Conservation (phyloP, 2,329 filamentous ascomycete genomes). For the Diplodia corticola region DNA sequence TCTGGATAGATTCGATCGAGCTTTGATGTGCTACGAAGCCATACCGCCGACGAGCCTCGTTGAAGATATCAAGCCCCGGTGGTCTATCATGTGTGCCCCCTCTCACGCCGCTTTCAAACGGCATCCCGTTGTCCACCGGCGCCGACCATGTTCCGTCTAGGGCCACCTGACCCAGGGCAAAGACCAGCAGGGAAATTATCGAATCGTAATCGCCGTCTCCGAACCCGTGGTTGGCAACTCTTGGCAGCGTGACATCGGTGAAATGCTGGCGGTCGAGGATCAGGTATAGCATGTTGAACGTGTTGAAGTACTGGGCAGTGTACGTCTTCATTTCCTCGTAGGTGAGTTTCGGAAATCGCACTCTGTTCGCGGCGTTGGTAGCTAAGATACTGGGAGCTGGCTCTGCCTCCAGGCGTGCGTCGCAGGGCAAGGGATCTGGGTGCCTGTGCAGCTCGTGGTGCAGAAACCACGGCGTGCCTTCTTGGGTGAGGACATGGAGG, state of each 20-base stretch:
- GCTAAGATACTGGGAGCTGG: not conserved
- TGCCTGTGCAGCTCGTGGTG: conserved; percentile 20
- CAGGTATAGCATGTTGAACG: conserved; percentile 24
- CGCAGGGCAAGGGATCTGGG: conserved; percentile 14
- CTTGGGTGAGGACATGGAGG: conserved; percentile 15
- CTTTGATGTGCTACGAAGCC: conserved; percentile 58
- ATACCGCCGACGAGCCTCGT: conserved; percentile 61
- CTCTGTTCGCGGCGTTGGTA: not conserved
- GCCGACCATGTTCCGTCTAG: conserved; percentile 51
- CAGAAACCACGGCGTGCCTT: conserved; percentile 24
- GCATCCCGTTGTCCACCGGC: conserved; percentile 48
- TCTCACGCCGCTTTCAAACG: conserved; percentile 50
- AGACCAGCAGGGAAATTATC: conserved; percentile 58
- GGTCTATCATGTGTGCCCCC: conserved; percentile 53
- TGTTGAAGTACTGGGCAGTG: conserved; percentile 21
- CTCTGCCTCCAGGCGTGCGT: conserved; percentile 5
- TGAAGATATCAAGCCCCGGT: conserved; percentile 61
- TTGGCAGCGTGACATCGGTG: conserved; percentile 5
- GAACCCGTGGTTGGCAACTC: conserved; percentile 51
- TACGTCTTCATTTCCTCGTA: conserved; percentile 23
- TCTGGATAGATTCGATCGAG: conserved; percentile 61
- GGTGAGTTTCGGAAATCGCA: conserved; percentile 19
- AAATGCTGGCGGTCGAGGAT: conserved; percentile 23
- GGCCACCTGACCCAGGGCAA: conserved; percentile 61
- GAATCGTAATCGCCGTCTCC: conserved; percentile 51